Percentiles rank a stretch among this genome's conserved stretches.
Evolutionary conservation across 1,139 yeast genomes (phyloP).

Genomic region (Yamadazyma membranifaciens): DNA sequence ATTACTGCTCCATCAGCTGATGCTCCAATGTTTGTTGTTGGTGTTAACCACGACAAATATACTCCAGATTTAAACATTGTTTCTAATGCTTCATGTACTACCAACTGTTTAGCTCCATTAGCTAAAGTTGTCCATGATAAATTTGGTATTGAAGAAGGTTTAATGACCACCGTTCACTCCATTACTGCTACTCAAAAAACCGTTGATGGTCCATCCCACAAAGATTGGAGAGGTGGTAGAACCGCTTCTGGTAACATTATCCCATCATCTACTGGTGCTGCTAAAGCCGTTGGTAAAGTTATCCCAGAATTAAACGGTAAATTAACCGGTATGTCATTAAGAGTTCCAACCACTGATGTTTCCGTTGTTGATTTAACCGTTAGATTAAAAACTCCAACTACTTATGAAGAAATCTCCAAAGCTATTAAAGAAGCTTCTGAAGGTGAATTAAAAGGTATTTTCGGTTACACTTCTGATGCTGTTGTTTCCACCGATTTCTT

Average conservation of each 20-base stretch:
- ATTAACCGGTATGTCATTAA: constrained; percentile 85
- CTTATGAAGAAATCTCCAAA: constrained; percentile 73
- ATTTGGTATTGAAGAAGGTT: constrained; percentile 82
- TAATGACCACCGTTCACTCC: constrained; percentile 90
- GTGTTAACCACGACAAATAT: constrained; percentile 77
- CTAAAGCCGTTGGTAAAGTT: constrained; percentile 90
- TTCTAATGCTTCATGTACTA: constrained; percentile 88
- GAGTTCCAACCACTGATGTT: constrained; percentile 86
- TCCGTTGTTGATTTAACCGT: constrained; percentile 55
- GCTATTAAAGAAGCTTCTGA: constrained; percentile 70
- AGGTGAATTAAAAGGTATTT: constrained; percentile 69
- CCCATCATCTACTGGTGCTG: constrained; percentile 91
- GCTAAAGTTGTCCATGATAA: constrained; percentile 80
- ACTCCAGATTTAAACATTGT: constrained; percentile 67
- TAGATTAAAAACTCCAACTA: constrained; percentile 64
- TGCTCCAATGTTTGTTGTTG: constrained; percentile 87
- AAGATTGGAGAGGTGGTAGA: constrained; percentile 96
- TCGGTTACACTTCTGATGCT: constrained; percentile 84
- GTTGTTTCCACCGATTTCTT: constrained; percentile 85
- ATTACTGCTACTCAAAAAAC: constrained; percentile 90
- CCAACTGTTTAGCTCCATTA: constrained; percentile 87
- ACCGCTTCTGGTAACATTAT: constrained; percentile 88
- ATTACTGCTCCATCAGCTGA: constrained; percentile 87
- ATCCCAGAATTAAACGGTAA: constrained; percentile 85
- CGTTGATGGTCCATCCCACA: constrained; percentile 89